Evolutionary conservation across 1,284 basidiomycete species (phyloP), one percentile per base, ranked within the genome.

Genomic region (Cryptococcus maquisensis): DNA sequence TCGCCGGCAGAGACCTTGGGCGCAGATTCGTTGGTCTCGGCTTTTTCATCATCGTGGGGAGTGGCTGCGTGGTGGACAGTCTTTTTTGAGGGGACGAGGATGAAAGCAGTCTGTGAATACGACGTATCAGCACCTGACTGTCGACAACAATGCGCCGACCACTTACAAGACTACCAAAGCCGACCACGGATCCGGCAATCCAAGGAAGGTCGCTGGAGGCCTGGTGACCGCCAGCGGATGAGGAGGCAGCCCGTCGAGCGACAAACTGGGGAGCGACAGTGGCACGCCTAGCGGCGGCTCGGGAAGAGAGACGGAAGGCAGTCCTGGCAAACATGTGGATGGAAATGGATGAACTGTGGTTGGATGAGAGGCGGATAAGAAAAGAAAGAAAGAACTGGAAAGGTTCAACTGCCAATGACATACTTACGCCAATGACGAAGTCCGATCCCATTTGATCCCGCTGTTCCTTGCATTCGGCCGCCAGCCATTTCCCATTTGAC

Each of bases 121-220:
- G 16, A 6, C 21, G 13, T 4, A 39, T 49, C 36, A 40, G 20
- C 48, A 18, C n/a, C 4, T 24, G 23, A 23, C 21, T 21, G 18
- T 20, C 20, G 15, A 4, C 16, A 9, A 2, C 24, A 13, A 10
- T 4, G 24, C 18, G 21, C 2, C 24, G 35, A 20, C 26, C 45
- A 50, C 61, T 52, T 40, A 63, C 61, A 42, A 63, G 47, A 43
- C 49, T 38, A 39, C 61, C 61, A 28, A 63, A 63, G 28, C 43
- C 59, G 38, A 55, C 61, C 20, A 52, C 52, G 18, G 61, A 63
- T 28, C 59, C 56, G 32, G 59, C 54, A 24, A 55, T 51, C 61
- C 61, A 63, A 50, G 59, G 46, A 16, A 47, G 41, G 42, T 63
- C 56, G 32, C 51, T 55, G 7, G 26, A 26, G 32, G 46, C 16